phyloP scores from a whole-genome alignment of 2,329 filamentous ascomycete genomes.

The Colletotrichum sojae region DNA sequence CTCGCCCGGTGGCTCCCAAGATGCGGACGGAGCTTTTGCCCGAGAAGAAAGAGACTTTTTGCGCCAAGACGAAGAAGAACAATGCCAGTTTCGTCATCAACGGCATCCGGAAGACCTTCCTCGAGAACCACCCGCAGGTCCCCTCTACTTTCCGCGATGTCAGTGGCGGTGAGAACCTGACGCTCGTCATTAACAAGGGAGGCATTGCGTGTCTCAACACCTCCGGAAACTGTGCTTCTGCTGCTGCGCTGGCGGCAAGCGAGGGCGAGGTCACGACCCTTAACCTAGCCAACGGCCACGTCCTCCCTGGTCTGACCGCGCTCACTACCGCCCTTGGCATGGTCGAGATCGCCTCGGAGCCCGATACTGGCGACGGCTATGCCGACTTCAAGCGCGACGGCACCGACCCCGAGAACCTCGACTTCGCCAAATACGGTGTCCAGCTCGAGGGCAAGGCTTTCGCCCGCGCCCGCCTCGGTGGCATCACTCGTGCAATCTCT shows the following conservation, averaged over 20 bases:
- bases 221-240: slow-evolving; percentile 30
- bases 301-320: slow-evolving; percentile 65
- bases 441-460: slow-evolving; percentile 58
- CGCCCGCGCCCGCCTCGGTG: slow-evolving; percentile 57
- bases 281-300: slow-evolving; percentile 59
- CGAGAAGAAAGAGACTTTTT: slow-evolving; percentile 46
- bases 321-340: slow-evolving; percentile 64
- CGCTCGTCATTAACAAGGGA: slow-evolving; percentile 58
- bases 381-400: slow-evolving; percentile 47
- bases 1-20: slow-evolving; percentile 11
- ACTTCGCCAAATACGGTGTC: slow-evolving; percentile 58
- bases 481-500: slow-evolving; percentile 60
- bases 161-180: slow-evolving; percentile 44
- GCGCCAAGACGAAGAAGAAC: slow-evolving; percentile 42
- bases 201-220: slow-evolving; percentile 55
- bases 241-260: slow-evolving; percentile 47
- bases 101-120: slow-evolving; percentile 54
- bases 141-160: slow-evolving; percentile 28
- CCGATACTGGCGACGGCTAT: slow-evolving; percentile 62
- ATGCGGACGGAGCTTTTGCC: slow-evolving; percentile 45
- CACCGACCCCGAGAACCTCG: slow-evolving; percentile 48
- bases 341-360: slow-evolving; percentile 61
- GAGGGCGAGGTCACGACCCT: slow-evolving; percentile 48
- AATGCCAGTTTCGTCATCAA: slow-evolving; percentile 52
- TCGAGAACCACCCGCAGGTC: slow-evolving; percentile 44